A percentile compares a stretch with the other conserved stretches of the same genome.
Conservation (phyloP, 768 basidiomycete genomes). For the Rhodotorula diobovata region DNA sequence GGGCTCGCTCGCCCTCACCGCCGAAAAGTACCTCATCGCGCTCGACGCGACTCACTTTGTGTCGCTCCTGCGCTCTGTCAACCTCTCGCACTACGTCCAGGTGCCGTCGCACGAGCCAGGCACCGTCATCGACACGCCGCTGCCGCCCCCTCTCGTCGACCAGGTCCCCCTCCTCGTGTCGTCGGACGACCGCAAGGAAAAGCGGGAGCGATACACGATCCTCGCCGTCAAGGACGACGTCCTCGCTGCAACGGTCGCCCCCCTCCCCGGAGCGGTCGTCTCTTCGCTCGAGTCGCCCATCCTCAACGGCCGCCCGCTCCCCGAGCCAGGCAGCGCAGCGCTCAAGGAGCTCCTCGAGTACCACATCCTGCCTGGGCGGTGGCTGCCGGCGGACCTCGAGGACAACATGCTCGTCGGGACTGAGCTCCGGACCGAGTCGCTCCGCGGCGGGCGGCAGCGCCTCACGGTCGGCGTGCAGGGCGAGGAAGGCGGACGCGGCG, state of each 20-base stretch:
- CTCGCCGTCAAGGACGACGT: constrained; percentile 88
- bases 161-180: neutral
- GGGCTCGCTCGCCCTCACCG: constrained; percentile 71
- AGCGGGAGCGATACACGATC: constrained; percentile 64
- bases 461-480: constrained; percentile 46
- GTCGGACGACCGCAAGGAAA: constrained; percentile 50
- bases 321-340: constrained; percentile 62
- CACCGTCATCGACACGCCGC: constrained; percentile 53
- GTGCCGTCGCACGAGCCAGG: constrained; percentile 39
- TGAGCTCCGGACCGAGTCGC: constrained; percentile 39
- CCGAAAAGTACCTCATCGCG: constrained; percentile 89
- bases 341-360: constrained; percentile 72
- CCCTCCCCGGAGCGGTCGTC: neutral
- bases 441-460: constrained; percentile 51
- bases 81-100: constrained; percentile 55
- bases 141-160: neutral
- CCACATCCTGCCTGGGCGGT: constrained; percentile 82
- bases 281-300: neutral
- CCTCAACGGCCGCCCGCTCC: constrained; percentile 49
- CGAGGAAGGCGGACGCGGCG: constrained; percentile 46
- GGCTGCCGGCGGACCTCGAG: constrained; percentile 64
- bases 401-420: constrained; percentile 63
- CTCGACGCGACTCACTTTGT: constrained; percentile 89
- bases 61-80: constrained; percentile 74
- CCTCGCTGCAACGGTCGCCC: constrained; percentile 47